Evolutionary conservation across 768 basidiomycete species (phyloP).

Genomic region (Mycena filopes): DNA sequence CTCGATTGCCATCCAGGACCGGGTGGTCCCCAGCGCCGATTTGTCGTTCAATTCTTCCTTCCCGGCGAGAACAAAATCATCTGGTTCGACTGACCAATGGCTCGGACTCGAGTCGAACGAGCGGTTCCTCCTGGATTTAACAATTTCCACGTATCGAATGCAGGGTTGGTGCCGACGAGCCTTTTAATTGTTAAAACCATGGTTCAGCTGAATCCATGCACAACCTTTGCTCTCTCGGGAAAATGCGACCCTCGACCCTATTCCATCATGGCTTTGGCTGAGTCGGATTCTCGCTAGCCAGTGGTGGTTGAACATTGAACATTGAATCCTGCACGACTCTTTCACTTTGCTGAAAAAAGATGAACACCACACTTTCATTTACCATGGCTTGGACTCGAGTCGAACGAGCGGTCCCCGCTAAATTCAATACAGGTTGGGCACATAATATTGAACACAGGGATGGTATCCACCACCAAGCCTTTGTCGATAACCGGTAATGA

Average conservation of each 20-base stretch:
- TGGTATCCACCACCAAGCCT: neutral
- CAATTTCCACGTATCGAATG: neutral
- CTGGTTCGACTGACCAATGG: neutral
- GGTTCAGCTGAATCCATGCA: neutral
- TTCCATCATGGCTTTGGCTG: too few species aligned
- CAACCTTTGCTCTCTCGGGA: too few species aligned
- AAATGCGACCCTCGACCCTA: too few species aligned
- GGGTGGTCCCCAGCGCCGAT: too few species aligned
- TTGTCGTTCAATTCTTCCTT: too few species aligned
- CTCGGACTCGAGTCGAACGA: slow-evolving; percentile 1
- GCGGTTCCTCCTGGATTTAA: neutral
- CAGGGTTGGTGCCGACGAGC: neutral
- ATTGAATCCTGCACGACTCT: too few species aligned
- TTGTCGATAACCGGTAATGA: neutral
- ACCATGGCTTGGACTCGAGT: neutral
- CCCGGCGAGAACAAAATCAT: too few species aligned
- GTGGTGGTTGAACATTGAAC: too few species aligned
- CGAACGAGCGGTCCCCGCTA: neutral
- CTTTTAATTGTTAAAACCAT: neutral
- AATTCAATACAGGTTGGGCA: neutral
- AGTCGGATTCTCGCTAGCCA: too few species aligned
- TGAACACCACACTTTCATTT: neutral
- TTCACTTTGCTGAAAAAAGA: neutral
- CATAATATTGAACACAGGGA: neutral
- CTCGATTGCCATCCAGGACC: too few species aligned